A percentile compares a stretch with the other conserved stretches of the same genome.
Evolutionary conservation across 2,329 filamentous ascomycete genomes (phyloP).

Genomic region (Hymenoscyphus scutula): DNA sequence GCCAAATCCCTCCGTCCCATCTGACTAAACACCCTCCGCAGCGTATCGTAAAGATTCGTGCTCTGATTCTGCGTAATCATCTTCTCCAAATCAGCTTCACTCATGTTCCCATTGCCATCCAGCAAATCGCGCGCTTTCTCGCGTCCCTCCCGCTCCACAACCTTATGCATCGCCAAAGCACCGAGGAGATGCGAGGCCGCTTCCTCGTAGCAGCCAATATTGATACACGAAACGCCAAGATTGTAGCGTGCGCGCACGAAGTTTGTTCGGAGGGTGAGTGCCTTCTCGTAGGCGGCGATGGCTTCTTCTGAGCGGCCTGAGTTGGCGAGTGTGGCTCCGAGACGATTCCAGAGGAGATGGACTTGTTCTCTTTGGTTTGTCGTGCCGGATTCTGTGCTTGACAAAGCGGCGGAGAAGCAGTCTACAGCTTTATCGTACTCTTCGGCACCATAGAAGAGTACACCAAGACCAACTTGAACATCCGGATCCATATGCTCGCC

Average conservation of each 20-base stretch:
- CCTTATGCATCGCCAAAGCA: constrained; percentile 92
- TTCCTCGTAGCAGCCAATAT: constrained; percentile 92
- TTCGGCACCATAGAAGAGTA: constrained; percentile 95
- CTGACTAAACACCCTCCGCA: constrained; percentile 91
- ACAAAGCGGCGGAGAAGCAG: constrained; percentile 91
- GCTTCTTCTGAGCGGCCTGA: constrained; percentile 91
- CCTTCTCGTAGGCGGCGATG: constrained; percentile 93
- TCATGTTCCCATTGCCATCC: constrained; percentile 52
- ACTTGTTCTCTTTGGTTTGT: constrained; percentile 83
- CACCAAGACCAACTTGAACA: constrained; percentile 93
- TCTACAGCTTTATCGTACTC: constrained; percentile 98
- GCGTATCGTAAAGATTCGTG: constrained; percentile 93
- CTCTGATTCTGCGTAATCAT: constrained; percentile 95
- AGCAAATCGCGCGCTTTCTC: constrained; percentile 82
- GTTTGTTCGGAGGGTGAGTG: constrained; percentile 85
- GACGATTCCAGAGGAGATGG: constrained; percentile 94
- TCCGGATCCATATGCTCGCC: constrained; percentile 98
- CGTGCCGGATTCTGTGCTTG: constrained; percentile 77
- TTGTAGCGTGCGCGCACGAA: constrained; percentile 98
- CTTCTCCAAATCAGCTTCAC: constrained; percentile 74
- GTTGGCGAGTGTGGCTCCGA: constrained; percentile 94
- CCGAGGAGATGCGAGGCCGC: constrained; percentile 90
- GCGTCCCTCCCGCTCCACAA: constrained; percentile 81
- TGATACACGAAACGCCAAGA: constrained; percentile 93
- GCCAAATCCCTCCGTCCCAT: constrained; percentile 89